Conservation (phyloP, 2,329 filamentous ascomycete species). For the Neofusicoccum laricinum region DNA sequence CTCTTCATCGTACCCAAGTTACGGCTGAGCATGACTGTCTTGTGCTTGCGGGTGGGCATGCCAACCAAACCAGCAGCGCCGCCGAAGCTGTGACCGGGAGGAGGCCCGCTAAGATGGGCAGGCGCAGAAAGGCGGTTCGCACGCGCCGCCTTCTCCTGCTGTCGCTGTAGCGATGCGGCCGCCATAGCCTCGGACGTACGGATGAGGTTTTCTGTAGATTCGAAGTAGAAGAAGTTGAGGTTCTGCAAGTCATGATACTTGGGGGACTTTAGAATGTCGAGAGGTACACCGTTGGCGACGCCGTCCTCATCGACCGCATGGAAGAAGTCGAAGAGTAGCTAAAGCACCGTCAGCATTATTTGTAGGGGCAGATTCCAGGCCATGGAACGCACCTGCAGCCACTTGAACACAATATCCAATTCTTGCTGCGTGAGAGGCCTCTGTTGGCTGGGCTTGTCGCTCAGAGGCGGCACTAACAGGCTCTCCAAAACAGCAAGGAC, state of each 20-base stretch:
- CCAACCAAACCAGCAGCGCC: conserved; percentile 59
- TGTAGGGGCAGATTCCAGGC: background rate
- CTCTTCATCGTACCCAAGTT: conserved; percentile 96
- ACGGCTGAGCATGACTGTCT: conserved; percentile 81
- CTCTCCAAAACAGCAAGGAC: conserved; percentile 87
- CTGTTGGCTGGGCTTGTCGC: conserved; percentile 88
- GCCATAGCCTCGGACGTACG: conserved; percentile 97
- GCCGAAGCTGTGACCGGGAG: conserved; percentile 47
- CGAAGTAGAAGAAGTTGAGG: conserved; percentile 98
- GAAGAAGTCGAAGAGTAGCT: conserved; percentile 88
- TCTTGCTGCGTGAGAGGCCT: conserved; percentile 81
- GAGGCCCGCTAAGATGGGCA: conserved; percentile 43
- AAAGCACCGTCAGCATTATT: conserved; percentile 11
- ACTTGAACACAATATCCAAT: conserved; percentile 90
- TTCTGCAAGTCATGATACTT: conserved; percentile 98
- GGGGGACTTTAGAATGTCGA: conserved; percentile 89
- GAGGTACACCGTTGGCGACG: conserved; percentile 81
- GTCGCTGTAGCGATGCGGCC: conserved; percentile 74
- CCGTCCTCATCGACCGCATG: conserved; percentile 85
- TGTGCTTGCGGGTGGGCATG: conserved; percentile 51
- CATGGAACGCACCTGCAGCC: conserved; percentile 61
- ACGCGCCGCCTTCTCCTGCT: conserved; percentile 59
- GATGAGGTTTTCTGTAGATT: conserved; percentile 84
- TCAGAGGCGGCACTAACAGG: conserved; percentile 86
- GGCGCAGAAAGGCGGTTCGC: conserved; percentile 68